phyloP scores from a whole-genome alignment of 306 rosid genomes.

The Styphnolobium japonicum region DNA sequence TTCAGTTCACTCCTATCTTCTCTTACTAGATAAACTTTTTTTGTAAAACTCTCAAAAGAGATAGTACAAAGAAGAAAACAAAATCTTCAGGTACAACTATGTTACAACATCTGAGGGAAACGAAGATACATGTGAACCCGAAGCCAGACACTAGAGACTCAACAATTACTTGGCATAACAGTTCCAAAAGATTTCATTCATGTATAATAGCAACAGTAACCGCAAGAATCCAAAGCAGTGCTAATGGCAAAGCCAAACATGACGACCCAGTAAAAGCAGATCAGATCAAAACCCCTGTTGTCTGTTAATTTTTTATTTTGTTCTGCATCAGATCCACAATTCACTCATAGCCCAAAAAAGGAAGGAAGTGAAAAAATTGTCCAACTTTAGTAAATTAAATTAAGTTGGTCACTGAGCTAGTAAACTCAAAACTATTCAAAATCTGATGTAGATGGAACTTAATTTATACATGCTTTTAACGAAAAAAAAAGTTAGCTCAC shows the following conservation, averaged over 20 bases:
- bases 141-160: neutral
- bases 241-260: neutral
- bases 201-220: neutral
- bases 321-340: constrained; percentile 21
- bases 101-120: neutral
- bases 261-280: neutral
- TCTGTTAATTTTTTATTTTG: neutral
- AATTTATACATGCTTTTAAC: neutral
- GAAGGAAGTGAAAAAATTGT: neutral
- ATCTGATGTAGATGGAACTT: constrained; percentile 22
- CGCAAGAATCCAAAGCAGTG: constrained; percentile 14
- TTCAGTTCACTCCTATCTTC: neutral
- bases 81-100: constrained; percentile 1
- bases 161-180: neutral
- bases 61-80: constrained; percentile 15
- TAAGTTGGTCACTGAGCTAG: neutral
- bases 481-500: constrained; percentile 6
- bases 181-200: neutral
- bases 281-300: neutral
- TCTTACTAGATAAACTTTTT: neutral
- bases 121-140: neutral
- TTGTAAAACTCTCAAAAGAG: neutral
- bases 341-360: neutral
- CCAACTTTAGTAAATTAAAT: neutral
- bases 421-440: too few relatives aligned